A percentile compares a stretch with the other conserved stretches of the same genome.
Evolutionary conservation across 106 monocot genomes (phyloP).

Genomic region (Agapanthus africanus): DNA sequence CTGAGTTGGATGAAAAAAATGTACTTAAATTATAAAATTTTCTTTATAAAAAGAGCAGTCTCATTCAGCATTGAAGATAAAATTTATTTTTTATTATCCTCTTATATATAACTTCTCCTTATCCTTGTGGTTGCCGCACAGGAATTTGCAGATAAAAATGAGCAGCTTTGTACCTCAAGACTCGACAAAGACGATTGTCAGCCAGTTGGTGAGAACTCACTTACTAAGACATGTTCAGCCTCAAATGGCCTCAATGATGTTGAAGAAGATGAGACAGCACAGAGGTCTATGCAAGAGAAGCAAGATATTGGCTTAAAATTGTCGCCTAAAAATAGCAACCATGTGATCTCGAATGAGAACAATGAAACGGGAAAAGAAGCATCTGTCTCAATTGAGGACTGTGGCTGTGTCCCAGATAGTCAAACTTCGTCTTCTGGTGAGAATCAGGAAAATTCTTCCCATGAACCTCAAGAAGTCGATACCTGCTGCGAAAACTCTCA

Average conservation of each 20-base stretch:
- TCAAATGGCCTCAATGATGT: slow-evolving; percentile 1
- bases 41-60: background rate
- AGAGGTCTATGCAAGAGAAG: slow-evolving; percentile 17
- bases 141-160: slow-evolving; percentile 2
- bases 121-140: background rate
- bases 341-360: background rate
- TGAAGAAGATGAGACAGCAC: background rate
- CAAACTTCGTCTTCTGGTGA: slow-evolving; percentile 15
- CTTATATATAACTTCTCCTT: background rate
- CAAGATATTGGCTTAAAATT: slow-evolving; percentile 2
- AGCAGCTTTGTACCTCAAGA: background rate
- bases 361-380: slow-evolving; percentile 3
- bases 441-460: slow-evolving; percentile 5
- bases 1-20: too few species aligned
- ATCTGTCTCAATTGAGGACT: slow-evolving; percentile 4
- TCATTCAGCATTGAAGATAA: too few species aligned
- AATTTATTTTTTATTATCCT: background rate
- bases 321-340: background rate
- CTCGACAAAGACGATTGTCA: background rate
- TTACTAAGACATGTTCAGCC: slow-evolving; percentile 7
- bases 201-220: background rate
- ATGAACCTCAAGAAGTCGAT: background rate
- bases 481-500: background rate
- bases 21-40: too few species aligned
- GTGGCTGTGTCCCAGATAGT: slow-evolving; percentile 29